Percentiles rank a stretch among this genome's conserved stretches.
Conservation (phyloP, 2,329 filamentous ascomycete genomes). For the Fusarium neocosmosporiellum region DNA sequence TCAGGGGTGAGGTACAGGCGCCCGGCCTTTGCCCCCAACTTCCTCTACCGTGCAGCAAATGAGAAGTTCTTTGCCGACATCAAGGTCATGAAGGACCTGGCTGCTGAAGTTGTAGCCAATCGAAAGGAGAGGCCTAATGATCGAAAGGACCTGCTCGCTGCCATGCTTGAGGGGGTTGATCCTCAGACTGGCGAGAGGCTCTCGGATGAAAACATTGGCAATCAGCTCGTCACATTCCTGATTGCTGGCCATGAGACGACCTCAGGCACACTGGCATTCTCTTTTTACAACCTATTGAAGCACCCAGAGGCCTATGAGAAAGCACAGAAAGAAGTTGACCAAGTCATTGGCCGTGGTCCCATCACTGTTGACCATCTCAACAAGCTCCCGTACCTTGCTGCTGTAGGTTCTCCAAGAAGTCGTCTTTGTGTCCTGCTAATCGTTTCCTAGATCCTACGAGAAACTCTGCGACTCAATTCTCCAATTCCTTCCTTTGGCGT, state of each 20-base stretch:
- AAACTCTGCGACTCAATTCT: constrained; percentile 72
- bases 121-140: constrained; percentile 65
- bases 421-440: neutral
- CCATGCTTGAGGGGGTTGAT: constrained; percentile 76
- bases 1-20: constrained; percentile 61
- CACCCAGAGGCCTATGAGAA: constrained; percentile 69
- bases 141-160: constrained; percentile 74
- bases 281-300: constrained; percentile 73
- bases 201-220: constrained; percentile 70
- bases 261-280: constrained; percentile 72
- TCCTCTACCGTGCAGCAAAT: constrained; percentile 61
- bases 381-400: constrained; percentile 74
- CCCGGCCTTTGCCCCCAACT: constrained; percentile 58
- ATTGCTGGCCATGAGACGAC: constrained; percentile 80
- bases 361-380: constrained; percentile 71
- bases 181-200: constrained; percentile 74
- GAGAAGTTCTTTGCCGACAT: constrained; percentile 67
- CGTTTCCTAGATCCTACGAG: constrained; percentile 60
- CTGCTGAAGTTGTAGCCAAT: constrained; percentile 69
- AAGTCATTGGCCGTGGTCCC: constrained; percentile 67
- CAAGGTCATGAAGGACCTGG: constrained; percentile 63
- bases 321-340: constrained; percentile 75
- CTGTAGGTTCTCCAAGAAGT: constrained; percentile 43
- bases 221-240: constrained; percentile 80
- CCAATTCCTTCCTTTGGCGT: constrained; percentile 70